A percentile compares a stretch with the other conserved stretches of the same genome.
Conservation (phyloP, 2,329 filamentous ascomycete species). For the Aspergillus vadensis region DNA sequence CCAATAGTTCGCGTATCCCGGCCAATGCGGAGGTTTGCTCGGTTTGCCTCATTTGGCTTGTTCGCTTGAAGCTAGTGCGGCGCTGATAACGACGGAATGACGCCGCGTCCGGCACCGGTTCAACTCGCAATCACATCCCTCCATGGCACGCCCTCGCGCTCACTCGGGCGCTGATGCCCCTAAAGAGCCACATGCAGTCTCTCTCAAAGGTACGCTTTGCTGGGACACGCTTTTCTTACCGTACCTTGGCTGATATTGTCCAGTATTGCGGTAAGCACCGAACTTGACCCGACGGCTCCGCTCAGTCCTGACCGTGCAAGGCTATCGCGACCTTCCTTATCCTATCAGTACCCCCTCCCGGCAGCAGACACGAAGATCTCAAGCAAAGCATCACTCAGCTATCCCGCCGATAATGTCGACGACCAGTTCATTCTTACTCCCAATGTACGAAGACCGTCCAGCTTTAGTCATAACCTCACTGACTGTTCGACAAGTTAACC, state of each 20-base stretch:
- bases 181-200: slow-evolving; percentile 78
- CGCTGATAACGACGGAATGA: slow-evolving; percentile 17
- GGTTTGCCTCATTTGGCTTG: slow-evolving; percentile 30
- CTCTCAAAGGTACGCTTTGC: slow-evolving; percentile 63
- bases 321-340: slow-evolving; percentile 68
- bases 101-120: neutral
- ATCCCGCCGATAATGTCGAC: slow-evolving; percentile 56
- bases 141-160: slow-evolving; percentile 48
- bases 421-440: slow-evolving; percentile 60
- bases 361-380: slow-evolving; percentile 53
- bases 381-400: slow-evolving; percentile 72
- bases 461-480: slow-evolving; percentile 7
- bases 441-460: slow-evolving; percentile 40
- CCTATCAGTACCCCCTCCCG: slow-evolving; percentile 48
- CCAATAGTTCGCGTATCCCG: neutral
- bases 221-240: slow-evolving; percentile 1
- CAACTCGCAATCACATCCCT: neutral
- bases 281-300: neutral
- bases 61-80: slow-evolving; percentile 19
- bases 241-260: slow-evolving; percentile 24
- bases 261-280: slow-evolving; percentile 43
- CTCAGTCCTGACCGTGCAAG: slow-evolving; percentile 49
- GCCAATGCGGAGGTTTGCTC: slow-evolving; percentile 27
- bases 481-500: slow-evolving; percentile 58
- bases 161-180: slow-evolving; percentile 46